Percentiles rank a stretch among this genome's conserved stretches.
Conservation (phyloP, 176 grass and related monocot species). For the Aechmea fasciata region DNA sequence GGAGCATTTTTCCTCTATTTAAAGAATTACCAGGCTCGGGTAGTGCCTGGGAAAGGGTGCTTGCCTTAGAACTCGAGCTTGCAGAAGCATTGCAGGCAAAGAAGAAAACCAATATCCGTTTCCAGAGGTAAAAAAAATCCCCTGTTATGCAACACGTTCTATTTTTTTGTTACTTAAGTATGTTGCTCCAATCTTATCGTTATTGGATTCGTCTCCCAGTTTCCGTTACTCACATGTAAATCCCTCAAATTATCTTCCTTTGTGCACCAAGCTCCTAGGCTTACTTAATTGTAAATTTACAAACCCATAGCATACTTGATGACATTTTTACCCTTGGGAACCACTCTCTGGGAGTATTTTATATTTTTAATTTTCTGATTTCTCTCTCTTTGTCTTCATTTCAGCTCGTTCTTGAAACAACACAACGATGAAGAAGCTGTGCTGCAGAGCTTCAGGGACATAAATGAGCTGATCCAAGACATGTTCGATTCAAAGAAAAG, state of each 20-base stretch:
- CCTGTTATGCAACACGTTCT: background rate
- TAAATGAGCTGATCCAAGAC: constrained; percentile 95
- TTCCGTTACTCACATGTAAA: no score
- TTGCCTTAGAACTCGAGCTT: constrained; percentile 90
- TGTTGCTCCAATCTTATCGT: background rate
- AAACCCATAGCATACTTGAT: no score
- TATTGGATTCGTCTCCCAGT: background rate
- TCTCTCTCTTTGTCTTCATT: constrained; percentile 3
- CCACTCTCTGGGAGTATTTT: background rate
- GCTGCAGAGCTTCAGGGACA: constrained; percentile 92
- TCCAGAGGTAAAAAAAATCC: constrained; percentile 49
- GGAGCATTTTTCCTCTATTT: constrained; percentile 68
- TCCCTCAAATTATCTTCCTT: no score
- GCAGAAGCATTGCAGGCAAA: constrained; percentile 79
- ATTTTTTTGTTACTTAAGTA: constrained; percentile 4
- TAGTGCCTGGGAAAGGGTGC: constrained; percentile 84
- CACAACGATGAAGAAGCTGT: constrained; percentile 69
- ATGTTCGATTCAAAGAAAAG: constrained; percentile 73
- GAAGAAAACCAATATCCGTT: constrained; percentile 57
- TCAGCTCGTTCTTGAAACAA: constrained; percentile 89
- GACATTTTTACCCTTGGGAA: background rate
- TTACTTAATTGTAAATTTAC: no score
- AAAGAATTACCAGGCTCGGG: constrained; percentile 83
- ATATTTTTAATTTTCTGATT: background rate
- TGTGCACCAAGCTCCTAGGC: no score